Percentiles rank a stretch among this genome's conserved stretches.
phyloP scores from a whole-genome alignment of 306 rosid species.

The Pterocarpus santalinus region DNA sequence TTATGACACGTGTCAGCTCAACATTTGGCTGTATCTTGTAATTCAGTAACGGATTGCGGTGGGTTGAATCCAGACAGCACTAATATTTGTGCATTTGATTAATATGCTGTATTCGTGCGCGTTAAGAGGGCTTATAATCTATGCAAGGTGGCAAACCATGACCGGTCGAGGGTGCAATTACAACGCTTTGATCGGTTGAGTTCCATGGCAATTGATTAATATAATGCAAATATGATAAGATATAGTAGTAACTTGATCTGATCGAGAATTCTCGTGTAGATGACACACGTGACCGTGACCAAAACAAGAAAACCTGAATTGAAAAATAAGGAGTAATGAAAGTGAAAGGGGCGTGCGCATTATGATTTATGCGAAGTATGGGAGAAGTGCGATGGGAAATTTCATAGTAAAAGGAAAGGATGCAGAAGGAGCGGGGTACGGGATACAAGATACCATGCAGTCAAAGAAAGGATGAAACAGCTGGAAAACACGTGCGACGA shows the following conservation, averaged over 20 bases:
- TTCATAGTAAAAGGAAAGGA: background rate
- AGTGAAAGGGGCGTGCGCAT: background rate
- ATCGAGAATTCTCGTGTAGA: background rate
- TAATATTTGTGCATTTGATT: background rate
- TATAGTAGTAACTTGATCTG: background rate
- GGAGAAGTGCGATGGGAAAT: background rate
- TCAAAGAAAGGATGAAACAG: conserved; percentile 38
- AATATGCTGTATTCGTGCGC: background rate
- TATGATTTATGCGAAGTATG: background rate
- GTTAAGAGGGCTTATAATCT: background rate
- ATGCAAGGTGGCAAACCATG: background rate
- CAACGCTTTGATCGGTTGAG: background rate
- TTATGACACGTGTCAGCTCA: too few relatives aligned
- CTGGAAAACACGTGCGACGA: conserved; percentile 72
- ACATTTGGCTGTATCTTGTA: too few relatives aligned
- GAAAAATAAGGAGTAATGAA: background rate
- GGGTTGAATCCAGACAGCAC: too few relatives aligned
- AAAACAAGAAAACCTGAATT: background rate
- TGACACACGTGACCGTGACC: background rate
- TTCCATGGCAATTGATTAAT: background rate
- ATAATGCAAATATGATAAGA: background rate
- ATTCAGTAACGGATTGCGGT: too few relatives aligned
- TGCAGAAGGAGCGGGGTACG: background rate
- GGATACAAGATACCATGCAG: conserved; percentile 9
- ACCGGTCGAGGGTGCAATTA: background rate